A percentile compares a stretch with the other conserved stretches of the same genome.
Conservation (phyloP, 2,329 filamentous ascomycete genomes). For the Penicillium freii region DNA sequence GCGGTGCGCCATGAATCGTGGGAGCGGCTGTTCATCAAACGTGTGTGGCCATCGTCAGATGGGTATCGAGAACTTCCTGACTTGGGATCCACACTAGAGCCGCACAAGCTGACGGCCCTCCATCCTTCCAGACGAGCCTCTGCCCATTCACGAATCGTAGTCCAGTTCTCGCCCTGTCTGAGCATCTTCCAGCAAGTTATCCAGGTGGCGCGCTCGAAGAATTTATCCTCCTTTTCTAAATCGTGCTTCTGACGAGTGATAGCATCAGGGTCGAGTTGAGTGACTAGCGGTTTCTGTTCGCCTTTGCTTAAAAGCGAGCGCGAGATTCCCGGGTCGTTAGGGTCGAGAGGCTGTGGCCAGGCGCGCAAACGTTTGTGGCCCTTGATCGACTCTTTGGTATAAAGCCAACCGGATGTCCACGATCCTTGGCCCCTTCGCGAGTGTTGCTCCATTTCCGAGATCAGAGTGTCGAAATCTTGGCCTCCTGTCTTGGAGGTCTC, state of each 20-base stretch:
- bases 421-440: constrained; percentile 73
- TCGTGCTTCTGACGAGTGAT: constrained; percentile 72
- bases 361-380: constrained; percentile 76
- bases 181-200: constrained; percentile 91
- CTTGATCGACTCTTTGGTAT: constrained; percentile 88
- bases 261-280: constrained; percentile 89
- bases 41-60: constrained; percentile 38
- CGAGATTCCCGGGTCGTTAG: constrained; percentile 57
- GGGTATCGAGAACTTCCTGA: constrained; percentile 31
- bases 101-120: constrained; percentile 80
- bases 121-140: constrained; percentile 81
- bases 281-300: constrained; percentile 66
- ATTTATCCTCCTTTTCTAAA: constrained; percentile 79
- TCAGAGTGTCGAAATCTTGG: constrained; percentile 71
- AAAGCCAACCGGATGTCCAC: constrained; percentile 85
- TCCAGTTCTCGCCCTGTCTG: constrained; percentile 72
- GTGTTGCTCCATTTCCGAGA: constrained; percentile 70
- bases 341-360: constrained; percentile 64
- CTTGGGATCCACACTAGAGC: constrained; percentile 42
- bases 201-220: constrained; percentile 89
- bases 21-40: constrained; percentile 43
- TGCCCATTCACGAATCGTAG: constrained; percentile 80
- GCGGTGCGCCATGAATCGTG: constrained; percentile 41
- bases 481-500: constrained; percentile 66
- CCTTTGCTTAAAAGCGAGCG: constrained; percentile 58